phyloP scores from a whole-genome alignment of 768 basidiomycete genomes.

The Panus rudis region DNA sequence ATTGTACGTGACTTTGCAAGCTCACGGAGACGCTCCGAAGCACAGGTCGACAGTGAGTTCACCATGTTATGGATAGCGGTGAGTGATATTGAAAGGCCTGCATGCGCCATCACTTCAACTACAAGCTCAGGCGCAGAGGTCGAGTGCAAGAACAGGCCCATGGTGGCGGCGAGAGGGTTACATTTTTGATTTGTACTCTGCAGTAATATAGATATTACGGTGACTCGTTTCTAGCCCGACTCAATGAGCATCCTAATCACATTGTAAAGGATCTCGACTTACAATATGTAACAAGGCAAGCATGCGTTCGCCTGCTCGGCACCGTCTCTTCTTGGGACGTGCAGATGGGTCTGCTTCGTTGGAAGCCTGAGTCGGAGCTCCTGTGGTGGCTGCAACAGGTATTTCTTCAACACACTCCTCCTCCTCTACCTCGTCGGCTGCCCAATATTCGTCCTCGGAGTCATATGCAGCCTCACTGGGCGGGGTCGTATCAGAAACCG shows the following conservation, averaged over 20 bases:
- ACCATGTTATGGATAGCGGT: constrained; percentile 14
- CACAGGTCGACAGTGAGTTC: constrained; percentile 9
- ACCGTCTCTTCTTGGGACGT: neutral
- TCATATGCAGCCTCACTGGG: no score
- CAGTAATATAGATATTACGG: constrained; percentile 6
- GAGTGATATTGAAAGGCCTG: constrained; percentile 17
- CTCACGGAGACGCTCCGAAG: neutral
- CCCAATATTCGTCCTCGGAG: no score
- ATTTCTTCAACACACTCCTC: no score
- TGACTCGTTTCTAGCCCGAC: constrained; percentile 1
- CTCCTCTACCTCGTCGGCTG: no score
- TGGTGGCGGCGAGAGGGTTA: constrained; percentile 15
- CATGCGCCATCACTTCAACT: constrained; percentile 14
- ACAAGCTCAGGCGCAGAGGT: constrained; percentile 19
- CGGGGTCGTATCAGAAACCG: no score
- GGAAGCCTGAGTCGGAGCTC: no score
- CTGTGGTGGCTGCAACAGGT: no score
- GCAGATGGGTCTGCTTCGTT: no score
- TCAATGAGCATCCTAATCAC: neutral
- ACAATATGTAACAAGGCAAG: neutral
- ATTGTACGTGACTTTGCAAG: constrained; percentile 21
- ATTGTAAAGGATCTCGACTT: neutral
- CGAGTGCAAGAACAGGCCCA: constrained; percentile 22
- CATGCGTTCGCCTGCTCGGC: neutral
- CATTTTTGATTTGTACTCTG: constrained; percentile 13